These are phyloP conservation scores for Scheffersomyces parashehatae DNA, from an alignment of 1,139 yeast genomes.

Conservation along the genomic window DNA sequence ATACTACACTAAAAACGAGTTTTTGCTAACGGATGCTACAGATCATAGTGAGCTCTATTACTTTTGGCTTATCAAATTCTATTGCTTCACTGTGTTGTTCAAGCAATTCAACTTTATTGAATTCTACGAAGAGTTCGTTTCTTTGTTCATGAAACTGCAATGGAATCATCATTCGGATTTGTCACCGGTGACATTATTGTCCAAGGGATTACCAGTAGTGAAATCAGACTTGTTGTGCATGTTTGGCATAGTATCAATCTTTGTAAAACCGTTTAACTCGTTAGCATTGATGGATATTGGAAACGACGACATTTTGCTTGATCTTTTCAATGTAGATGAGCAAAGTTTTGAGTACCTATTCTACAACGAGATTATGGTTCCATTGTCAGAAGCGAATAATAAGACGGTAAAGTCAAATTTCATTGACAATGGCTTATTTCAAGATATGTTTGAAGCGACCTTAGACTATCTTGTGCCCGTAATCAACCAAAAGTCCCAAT, in stretches of 20 bases:
- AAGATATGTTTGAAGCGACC: background rate
- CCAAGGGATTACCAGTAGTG: conserved; percentile 11
- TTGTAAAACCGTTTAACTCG: conserved; percentile 31
- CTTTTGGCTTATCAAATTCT: conserved; percentile 23
- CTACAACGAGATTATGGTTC: conserved; percentile 18
- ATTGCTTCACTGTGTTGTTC: conserved; percentile 24
- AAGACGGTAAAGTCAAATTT: background rate
- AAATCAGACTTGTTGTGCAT: conserved; percentile 23
- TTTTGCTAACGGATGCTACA: conserved; percentile 8
- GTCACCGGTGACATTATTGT: conserved; percentile 3
- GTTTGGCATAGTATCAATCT: conserved; percentile 26
- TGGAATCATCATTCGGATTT: background rate
- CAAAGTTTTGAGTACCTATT: conserved; percentile 14
- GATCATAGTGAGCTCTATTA: conserved; percentile 17
- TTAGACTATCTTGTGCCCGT: background rate
- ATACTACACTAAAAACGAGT: conserved; percentile 25
- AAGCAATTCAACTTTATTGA: conserved; percentile 25
- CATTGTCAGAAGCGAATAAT: conserved; percentile 11
- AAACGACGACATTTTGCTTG: conserved; percentile 18
- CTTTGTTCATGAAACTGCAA: conserved; percentile 10
- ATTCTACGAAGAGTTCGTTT: conserved; percentile 23
- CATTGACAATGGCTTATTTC: background rate
- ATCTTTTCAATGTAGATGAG: conserved; percentile 18
- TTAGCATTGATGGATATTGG: conserved; percentile 22
- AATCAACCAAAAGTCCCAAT: background rate